These are phyloP conservation scores for Sporothrix pallida DNA, from an alignment of 2,329 filamentous ascomycete species.

Conservation along the genomic window DNA sequence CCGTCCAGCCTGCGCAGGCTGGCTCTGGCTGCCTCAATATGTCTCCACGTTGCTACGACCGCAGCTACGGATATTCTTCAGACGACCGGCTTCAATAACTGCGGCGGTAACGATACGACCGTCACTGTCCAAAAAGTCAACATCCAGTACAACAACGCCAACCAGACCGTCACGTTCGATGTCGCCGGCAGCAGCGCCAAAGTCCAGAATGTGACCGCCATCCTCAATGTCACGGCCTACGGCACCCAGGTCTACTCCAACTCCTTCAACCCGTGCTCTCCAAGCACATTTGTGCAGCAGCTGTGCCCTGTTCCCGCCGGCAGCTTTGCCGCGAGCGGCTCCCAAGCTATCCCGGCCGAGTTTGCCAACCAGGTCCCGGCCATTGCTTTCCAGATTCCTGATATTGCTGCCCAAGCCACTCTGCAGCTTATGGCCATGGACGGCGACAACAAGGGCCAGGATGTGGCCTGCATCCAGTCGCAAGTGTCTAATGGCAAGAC, in stretches of 20 bases:
- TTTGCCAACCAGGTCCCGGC: constrained; percentile 78
- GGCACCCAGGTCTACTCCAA: constrained; percentile 80
- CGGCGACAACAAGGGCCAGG: constrained; percentile 49
- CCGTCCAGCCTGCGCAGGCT: constrained; percentile 34
- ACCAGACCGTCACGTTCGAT: constrained; percentile 78
- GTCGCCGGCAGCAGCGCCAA: constrained; percentile 76
- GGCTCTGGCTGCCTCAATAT: constrained; percentile 36
- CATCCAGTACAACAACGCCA: constrained; percentile 77
- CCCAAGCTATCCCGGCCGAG: constrained; percentile 71
- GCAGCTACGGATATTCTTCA: constrained; percentile 74
- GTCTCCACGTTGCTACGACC: constrained; percentile 48
- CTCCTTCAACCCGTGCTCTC: constrained; percentile 81
- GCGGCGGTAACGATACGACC: constrained; percentile 56
- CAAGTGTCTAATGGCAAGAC: constrained; percentile 88
- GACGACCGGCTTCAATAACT: constrained; percentile 81
- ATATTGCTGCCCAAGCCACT: constrained; percentile 85
- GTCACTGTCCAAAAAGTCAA: constrained; percentile 77
- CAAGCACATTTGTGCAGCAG: constrained; percentile 67
- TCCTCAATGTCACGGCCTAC: constrained; percentile 80
- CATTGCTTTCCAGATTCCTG: constrained; percentile 89
- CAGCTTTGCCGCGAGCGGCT: constrained; percentile 73
- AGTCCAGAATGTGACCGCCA: constrained; percentile 79
- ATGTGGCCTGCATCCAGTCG: constrained; percentile 83
- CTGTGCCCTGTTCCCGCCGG: constrained; percentile 88
- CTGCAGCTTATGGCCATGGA: constrained; percentile 72